Percentiles rank a stretch among this genome's conserved stretches.
Conservation (phyloP, 73 alveolate species). For the Tetrahymena elliotti region DNA sequence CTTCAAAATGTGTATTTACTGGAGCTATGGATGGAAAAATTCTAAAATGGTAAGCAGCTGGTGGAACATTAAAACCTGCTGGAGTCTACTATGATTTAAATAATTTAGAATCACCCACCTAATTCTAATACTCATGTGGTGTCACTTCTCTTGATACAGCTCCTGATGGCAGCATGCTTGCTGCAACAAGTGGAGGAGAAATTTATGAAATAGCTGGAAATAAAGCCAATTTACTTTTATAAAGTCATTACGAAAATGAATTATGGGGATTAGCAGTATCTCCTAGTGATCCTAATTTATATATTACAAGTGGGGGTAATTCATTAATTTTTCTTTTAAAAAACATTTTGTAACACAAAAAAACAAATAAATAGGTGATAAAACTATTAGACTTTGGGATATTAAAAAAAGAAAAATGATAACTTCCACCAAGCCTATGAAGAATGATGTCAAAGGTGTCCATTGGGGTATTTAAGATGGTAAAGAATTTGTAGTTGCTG, state of each 20-base stretch:
- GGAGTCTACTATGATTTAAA: background rate
- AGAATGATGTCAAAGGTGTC: constrained; percentile 70
- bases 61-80: background rate
- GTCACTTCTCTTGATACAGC: constrained; percentile 52
- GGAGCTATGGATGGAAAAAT: constrained; percentile 96
- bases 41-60: constrained; percentile 46
- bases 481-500: constrained; percentile 63
- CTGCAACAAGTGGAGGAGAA: constrained; percentile 94
- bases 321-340: background rate
- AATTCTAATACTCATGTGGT: constrained; percentile 47
- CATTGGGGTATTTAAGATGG: constrained; percentile 60
- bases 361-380: constrained; percentile 60
- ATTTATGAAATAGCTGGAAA: constrained; percentile 66
- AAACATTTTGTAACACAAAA: background rate
- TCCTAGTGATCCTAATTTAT: constrained; percentile 43
- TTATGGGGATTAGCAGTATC: constrained; percentile 75
- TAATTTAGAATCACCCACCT: background rate
- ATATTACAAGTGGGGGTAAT: background rate
- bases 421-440: constrained; percentile 55
- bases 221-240: constrained; percentile 10
- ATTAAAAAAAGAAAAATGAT: constrained; percentile 54
- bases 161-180: constrained; percentile 68
- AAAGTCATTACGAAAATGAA: constrained; percentile 75
- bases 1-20: constrained; percentile 63
- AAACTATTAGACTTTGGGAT: constrained; percentile 83